Percentiles rank a stretch among this genome's conserved stretches.
These are phyloP conservation scores for Globisporangium sylvaticum DNA, from an alignment of 352 stramenopile species.

Conservation along the genomic window DNA sequence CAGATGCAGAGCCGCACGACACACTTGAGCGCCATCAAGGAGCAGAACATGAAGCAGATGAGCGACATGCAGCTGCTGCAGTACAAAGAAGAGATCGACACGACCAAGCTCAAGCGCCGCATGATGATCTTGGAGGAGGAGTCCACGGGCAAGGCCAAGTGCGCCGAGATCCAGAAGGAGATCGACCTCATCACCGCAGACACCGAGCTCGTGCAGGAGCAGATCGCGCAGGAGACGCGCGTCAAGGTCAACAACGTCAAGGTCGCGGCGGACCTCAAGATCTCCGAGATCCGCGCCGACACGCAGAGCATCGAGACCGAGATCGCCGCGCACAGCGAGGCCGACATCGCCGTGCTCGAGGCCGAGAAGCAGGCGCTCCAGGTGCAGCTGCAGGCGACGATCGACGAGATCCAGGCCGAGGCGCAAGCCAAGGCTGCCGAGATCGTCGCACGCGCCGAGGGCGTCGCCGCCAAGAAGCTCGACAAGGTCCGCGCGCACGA, in stretches of 20 bases:
- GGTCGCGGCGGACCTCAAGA: constrained; percentile 36
- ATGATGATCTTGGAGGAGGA: constrained; percentile 63
- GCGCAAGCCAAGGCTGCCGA: constrained; percentile 35
- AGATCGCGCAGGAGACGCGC: constrained; percentile 49
- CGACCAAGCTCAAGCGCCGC: constrained; percentile 41
- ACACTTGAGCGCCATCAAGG: constrained; percentile 59
- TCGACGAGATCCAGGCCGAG: no score
- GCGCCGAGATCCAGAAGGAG: constrained; percentile 53
- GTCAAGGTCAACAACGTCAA: constrained; percentile 46
- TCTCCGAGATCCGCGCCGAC: constrained; percentile 41
- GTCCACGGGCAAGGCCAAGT: constrained; percentile 48
- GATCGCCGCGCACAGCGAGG: constrained; percentile 40
- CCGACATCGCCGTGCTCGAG: constrained; percentile 38
- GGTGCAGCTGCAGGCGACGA: constrained; percentile 28
- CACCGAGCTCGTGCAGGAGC: constrained; percentile 41
- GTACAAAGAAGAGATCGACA: constrained; percentile 54
- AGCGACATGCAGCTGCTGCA: constrained; percentile 69
- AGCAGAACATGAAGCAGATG: constrained; percentile 80
- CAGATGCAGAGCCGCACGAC: constrained; percentile 71
- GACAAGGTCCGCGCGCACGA: constrained; percentile 31
- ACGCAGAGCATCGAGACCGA: constrained; percentile 40
- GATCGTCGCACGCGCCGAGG: constrained; percentile 44
- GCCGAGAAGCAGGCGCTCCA: constrained; percentile 32
- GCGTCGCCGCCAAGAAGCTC: constrained; percentile 31
- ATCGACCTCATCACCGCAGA: constrained; percentile 53